phyloP scores from a whole-genome alignment of 345 rosid species.

The Syzygium oleosum region DNA sequence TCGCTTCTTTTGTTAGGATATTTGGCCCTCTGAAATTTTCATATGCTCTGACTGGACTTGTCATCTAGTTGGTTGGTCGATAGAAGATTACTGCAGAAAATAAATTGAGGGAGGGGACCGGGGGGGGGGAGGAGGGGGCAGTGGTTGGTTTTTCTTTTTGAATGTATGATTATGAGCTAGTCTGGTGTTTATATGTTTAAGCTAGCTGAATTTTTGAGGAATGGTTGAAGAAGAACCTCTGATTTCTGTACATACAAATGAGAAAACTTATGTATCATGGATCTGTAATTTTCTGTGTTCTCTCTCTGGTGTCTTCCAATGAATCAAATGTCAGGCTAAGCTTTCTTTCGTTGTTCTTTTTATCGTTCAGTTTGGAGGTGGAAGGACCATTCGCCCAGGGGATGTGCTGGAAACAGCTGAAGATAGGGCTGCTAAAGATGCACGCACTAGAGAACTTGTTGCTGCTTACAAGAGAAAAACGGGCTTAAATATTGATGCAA shows the following conservation, averaged over 20 bases:
- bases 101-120: too few relatives aligned
- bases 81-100: too few relatives aligned
- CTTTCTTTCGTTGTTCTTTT: neutral
- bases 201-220: too few relatives aligned
- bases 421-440: constrained; percentile 63
- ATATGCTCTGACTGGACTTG: neutral
- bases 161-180: too few relatives aligned
- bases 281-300: neutral
- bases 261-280: neutral
- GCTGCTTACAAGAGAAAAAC: constrained; percentile 58
- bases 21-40: neutral
- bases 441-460: constrained; percentile 47
- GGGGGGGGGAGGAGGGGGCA: too few relatives aligned
- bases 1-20: neutral
- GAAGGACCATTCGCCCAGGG: constrained; percentile 72
- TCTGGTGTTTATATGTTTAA: too few relatives aligned
- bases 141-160: too few relatives aligned
- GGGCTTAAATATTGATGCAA: constrained; percentile 62
- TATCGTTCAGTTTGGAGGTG: constrained; percentile 65
- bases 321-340: neutral
- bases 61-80: neutral
- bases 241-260: neutral
- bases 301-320: neutral
- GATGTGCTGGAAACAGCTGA: constrained; percentile 70
- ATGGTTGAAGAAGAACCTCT: too few relatives aligned